Conservation (phyloP, 805 yeast species). For the Lipomyces spencermartinsiae region DNA sequence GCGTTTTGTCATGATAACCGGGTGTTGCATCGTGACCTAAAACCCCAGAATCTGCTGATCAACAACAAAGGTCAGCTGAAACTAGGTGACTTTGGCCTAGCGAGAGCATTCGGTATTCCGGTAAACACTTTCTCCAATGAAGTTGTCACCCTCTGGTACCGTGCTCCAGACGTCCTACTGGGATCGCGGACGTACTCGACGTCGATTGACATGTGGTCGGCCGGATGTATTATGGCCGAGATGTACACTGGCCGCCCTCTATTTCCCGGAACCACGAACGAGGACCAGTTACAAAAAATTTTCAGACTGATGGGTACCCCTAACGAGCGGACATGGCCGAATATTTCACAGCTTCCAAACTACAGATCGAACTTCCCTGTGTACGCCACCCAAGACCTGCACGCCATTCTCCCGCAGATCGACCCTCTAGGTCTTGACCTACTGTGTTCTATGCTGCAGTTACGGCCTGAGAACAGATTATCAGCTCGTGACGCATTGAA, state of each 20-base stretch:
- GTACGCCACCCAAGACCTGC: constrained; percentile 86
- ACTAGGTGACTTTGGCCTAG: constrained; percentile 95
- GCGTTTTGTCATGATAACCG: constrained; percentile 84
- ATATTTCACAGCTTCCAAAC: constrained; percentile 87
- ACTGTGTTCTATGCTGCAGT: constrained; percentile 60
- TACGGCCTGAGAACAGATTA: constrained; percentile 60
- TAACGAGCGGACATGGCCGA: constrained; percentile 95
- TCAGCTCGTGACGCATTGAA: constrained; percentile 60
- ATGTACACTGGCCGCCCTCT: constrained; percentile 98
- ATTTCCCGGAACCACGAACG: constrained; percentile 95
- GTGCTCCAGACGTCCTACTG: constrained; percentile 95
- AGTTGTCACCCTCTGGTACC: constrained; percentile 96
- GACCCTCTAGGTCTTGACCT: constrained; percentile 74
- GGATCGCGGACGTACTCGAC: constrained; percentile 97
- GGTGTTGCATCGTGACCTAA: constrained; percentile 82
- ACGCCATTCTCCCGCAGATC: constrained; percentile 68
- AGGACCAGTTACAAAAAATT: constrained; percentile 90
- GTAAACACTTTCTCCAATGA: constrained; percentile 97
- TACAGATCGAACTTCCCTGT: constrained; percentile 83
- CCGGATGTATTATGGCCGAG: constrained; percentile 97
- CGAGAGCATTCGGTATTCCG: constrained; percentile 97
- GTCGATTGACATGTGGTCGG: constrained; percentile 97
- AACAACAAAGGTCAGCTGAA: constrained; percentile 89
- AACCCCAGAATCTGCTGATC: constrained; percentile 93
- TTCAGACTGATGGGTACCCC: constrained; percentile 97